Conservation (phyloP, 1,284 basidiomycete genomes). For the Naganishia cerealis region DNA sequence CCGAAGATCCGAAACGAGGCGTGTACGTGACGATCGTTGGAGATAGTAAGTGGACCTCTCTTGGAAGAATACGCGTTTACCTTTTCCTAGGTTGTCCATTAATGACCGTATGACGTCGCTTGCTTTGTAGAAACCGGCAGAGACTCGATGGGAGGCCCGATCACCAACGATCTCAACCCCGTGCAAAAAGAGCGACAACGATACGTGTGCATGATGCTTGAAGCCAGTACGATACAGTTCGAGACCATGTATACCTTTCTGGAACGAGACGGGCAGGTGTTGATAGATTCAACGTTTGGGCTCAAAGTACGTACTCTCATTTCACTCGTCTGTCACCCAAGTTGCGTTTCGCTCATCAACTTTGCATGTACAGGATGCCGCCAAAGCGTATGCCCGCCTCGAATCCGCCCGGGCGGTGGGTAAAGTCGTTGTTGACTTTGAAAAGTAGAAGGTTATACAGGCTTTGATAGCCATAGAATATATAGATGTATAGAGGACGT, state of each 20-base stretch:
- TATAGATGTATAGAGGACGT: too few relatives aligned
- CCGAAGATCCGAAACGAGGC: conserved; percentile 38
- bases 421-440: conserved; percentile 59
- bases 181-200: conserved; percentile 35
- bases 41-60: conserved; percentile 36
- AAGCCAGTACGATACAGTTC: conserved; percentile 36
- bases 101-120: background rate
- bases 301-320: conserved; percentile 57
- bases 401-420: conserved; percentile 62
- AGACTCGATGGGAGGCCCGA: conserved; percentile 41
- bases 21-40: conserved; percentile 47
- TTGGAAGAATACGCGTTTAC: background rate
- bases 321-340: background rate
- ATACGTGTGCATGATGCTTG: conserved; percentile 43
- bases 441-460: conserved; percentile 10
- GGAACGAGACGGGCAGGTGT: conserved; percentile 59
- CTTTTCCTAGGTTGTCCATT: background rate
- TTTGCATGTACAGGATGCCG: conserved; percentile 47
- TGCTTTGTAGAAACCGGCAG: conserved; percentile 33
- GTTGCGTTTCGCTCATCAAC: background rate
- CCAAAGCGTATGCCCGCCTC: conserved; percentile 65
- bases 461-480: background rate
- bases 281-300: conserved; percentile 63
- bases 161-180: conserved; percentile 39
- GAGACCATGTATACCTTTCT: conserved; percentile 39